phyloP scores from a whole-genome alignment of 331 rosid species.

The Malus hybrid region DNA sequence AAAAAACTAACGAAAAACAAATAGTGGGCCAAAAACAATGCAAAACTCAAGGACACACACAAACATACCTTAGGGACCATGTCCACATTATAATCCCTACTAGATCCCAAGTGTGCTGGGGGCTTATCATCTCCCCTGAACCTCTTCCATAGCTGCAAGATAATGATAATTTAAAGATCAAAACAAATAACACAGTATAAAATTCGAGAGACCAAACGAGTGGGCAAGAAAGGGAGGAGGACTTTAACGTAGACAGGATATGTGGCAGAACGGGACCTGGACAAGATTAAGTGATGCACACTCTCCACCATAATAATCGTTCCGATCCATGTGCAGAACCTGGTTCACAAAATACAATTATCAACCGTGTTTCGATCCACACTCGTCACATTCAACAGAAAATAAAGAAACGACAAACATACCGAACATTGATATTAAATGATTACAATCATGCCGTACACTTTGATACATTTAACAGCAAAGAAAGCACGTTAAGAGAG shows the following conservation, averaged over 20 bases:
- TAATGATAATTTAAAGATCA: background rate
- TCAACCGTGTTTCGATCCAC: background rate
- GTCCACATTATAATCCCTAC: slow-evolving; percentile 93
- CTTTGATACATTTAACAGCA: background rate
- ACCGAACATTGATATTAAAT: background rate
- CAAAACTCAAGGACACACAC: background rate
- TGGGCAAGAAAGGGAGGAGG: background rate
- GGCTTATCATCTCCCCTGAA: slow-evolving; percentile 84
- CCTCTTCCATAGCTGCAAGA: slow-evolving; percentile 84
- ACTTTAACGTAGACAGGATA: too few species aligned
- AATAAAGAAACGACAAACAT: background rate
- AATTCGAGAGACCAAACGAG: background rate
- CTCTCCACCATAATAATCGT: slow-evolving; percentile 84
- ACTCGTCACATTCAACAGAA: background rate
- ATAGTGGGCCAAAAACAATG: background rate
- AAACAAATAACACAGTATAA: background rate
- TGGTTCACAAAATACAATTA: slow-evolving; percentile 1
- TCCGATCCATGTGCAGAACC: slow-evolving; percentile 89
- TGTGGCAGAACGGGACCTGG: slow-evolving; percentile 36
- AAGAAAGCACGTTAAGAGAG: too few species aligned
- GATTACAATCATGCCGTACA: background rate
- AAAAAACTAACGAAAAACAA: background rate
- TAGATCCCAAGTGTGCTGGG: slow-evolving; percentile 78
- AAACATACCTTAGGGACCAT: slow-evolving; percentile 85
- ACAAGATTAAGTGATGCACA: slow-evolving; percentile 73